Evolutionary conservation across 257 asterid species (phyloP).

Genomic region (Salvia hispanica): DNA sequence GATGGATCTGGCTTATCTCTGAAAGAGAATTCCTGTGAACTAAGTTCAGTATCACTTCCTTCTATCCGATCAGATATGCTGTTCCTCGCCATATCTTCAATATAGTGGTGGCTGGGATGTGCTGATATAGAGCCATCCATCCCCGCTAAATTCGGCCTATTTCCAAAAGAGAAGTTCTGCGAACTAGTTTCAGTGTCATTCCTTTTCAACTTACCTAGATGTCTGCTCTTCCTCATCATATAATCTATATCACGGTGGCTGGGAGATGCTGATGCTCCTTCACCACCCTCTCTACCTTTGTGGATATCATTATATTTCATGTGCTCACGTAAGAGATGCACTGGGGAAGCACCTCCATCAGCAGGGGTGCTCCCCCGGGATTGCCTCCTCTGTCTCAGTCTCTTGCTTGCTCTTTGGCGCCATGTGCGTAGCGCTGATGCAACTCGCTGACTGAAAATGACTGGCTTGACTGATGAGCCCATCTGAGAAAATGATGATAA

Average conservation of each 20-base stretch:
- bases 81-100: no score
- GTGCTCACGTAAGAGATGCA: slow-evolving; percentile 4
- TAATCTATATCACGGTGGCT: no score
- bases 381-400: slow-evolving; percentile 20
- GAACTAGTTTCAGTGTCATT: slow-evolving; percentile 9
- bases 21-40: slow-evolving; percentile 2
- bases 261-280: slow-evolving; percentile 12
- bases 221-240: background rate
- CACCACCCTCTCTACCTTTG: background rate
- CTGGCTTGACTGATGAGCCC: slow-evolving; percentile 24
- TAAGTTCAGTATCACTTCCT: slow-evolving; percentile 6
- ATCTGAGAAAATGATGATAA: slow-evolving; percentile 7
- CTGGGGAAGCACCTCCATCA: slow-evolving; percentile 14
- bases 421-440: slow-evolving; percentile 21
- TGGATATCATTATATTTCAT: background rate
- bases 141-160: background rate
- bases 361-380: slow-evolving; percentile 19
- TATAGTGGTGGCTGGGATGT: background rate
- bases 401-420: slow-evolving; percentile 18
- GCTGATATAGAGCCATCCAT: slow-evolving; percentile 2
- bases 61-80: slow-evolving; percentile 8
- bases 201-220: slow-evolving; percentile 1
- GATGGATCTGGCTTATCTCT: background rate
- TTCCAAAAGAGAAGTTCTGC: background rate
- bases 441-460: slow-evolving; percentile 18